A percentile compares a stretch with the other conserved stretches of the same genome.
Conservation (phyloP, 2,329 filamentous ascomycete species). For the Ceratocystis lukuohia region DNA sequence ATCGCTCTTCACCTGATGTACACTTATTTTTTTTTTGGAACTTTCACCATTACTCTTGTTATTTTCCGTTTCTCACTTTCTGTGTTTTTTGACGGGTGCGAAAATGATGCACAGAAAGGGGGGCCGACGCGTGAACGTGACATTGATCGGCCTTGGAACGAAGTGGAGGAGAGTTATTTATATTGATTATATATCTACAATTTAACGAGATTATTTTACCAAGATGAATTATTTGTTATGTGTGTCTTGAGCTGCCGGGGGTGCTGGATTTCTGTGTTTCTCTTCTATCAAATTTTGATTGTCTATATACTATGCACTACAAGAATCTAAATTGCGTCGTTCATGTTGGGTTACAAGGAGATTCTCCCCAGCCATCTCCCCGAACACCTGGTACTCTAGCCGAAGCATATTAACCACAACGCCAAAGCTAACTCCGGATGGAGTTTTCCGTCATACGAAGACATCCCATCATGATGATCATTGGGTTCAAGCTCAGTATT, state of each 20-base stretch:
- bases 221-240: not conserved
- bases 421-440: no score
- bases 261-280: no score
- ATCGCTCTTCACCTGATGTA: slow-evolving; percentile 20
- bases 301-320: no score
- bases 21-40: slow-evolving; percentile 14
- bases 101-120: not conserved
- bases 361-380: no score
- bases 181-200: not conserved
- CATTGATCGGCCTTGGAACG: not conserved
- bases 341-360: no score
- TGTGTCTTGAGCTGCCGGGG: not conserved
- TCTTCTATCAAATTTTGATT: no score
- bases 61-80: not conserved
- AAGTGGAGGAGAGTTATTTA: not conserved
- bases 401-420: no score
- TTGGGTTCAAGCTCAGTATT: no score
- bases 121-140: not conserved
- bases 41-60: slow-evolving; percentile 5
- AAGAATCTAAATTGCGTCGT: no score
- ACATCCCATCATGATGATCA: no score
- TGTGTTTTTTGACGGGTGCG: not conserved
- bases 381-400: no score
- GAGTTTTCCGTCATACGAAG: no score
- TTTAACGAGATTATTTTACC: not conserved